Percentiles rank a stretch among this genome's conserved stretches.
These are phyloP conservation scores for Erysimum cheiri DNA, from an alignment of 441 rosid species.

Conservation along the genomic window DNA sequence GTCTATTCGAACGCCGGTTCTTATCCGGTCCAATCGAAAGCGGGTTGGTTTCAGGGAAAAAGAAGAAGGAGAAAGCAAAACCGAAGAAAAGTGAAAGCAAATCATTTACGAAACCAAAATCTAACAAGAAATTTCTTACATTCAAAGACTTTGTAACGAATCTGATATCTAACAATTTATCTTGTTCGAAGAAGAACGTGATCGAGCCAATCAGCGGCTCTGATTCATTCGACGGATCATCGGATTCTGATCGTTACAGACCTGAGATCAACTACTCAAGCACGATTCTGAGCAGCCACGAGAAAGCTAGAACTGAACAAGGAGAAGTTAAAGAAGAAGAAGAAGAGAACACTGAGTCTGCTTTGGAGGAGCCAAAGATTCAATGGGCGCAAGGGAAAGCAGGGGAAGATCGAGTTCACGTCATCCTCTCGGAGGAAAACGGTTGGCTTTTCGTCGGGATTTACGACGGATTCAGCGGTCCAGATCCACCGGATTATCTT, in stretches of 20 bases:
- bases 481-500: conserved; percentile 73
- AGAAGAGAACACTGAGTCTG: conserved; percentile 49
- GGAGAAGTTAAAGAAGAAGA: conserved; percentile 28
- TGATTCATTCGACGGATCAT: conserved; percentile 38
- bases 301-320: conserved; percentile 20
- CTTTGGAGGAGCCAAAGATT: conserved; percentile 49
- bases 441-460: conserved; percentile 79
- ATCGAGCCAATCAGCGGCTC: conserved; percentile 30
- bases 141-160: conserved; percentile 43
- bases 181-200: conserved; percentile 36
- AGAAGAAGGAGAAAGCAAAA: conserved; percentile 36
- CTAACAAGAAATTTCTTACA: conserved; percentile 38
- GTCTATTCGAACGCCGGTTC: conserved; percentile 55
- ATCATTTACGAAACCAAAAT: conserved; percentile 24
- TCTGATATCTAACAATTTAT: conserved; percentile 38
- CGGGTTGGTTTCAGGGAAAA: conserved; percentile 57
- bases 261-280: conserved; percentile 12
- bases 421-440: conserved; percentile 63
- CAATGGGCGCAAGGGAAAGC: conserved; percentile 85
- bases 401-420: conserved; percentile 78
- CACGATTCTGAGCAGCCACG: conserved; percentile 24
- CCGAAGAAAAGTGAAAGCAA: conserved; percentile 45
- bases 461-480: conserved; percentile 77
- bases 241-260: conserved; percentile 30
- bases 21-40: conserved; percentile 72